Evolutionary conservation across 2,329 filamentous ascomycete genomes (phyloP).

Genomic region (Fusarium humuli): DNA sequence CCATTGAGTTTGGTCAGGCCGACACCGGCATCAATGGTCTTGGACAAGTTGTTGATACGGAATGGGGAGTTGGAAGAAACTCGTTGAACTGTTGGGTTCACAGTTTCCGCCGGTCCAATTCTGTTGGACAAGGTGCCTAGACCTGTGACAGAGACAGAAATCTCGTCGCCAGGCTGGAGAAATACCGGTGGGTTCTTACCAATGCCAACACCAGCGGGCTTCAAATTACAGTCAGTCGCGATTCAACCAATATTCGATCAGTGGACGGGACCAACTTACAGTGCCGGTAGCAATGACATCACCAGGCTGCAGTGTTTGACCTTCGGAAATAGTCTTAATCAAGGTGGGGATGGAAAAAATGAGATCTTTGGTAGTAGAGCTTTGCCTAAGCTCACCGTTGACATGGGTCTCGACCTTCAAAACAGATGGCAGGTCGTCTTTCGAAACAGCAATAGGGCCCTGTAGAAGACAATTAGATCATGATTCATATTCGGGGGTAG

Average conservation of each 20-base stretch:
- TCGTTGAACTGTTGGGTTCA: neutral
- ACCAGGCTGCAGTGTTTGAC: slow-evolving; percentile 58
- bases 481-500: too few species aligned
- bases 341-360: slow-evolving; percentile 59
- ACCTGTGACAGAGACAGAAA: slow-evolving; percentile 1
- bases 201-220: slow-evolving; percentile 12
- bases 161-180: neutral
- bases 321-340: slow-evolving; percentile 56
- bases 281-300: slow-evolving; percentile 61
- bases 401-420: slow-evolving; percentile 58
- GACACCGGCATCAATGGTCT: neutral
- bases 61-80: neutral
- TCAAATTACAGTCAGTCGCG: neutral
- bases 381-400: slow-evolving; percentile 60
- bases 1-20: neutral
- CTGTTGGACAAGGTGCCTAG: slow-evolving; percentile 1
- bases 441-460: slow-evolving; percentile 6
- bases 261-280: slow-evolving; percentile 22
- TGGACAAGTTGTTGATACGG: neutral
- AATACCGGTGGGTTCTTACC: slow-evolving; percentile 1
- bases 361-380: slow-evolving; percentile 57
- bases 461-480: neutral
- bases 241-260: neutral
- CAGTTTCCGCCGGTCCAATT: neutral
- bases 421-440: slow-evolving; percentile 51